Evolutionary conservation across 305 asterid genomes (phyloP).

Genomic region (Ajuga reptans): DNA sequence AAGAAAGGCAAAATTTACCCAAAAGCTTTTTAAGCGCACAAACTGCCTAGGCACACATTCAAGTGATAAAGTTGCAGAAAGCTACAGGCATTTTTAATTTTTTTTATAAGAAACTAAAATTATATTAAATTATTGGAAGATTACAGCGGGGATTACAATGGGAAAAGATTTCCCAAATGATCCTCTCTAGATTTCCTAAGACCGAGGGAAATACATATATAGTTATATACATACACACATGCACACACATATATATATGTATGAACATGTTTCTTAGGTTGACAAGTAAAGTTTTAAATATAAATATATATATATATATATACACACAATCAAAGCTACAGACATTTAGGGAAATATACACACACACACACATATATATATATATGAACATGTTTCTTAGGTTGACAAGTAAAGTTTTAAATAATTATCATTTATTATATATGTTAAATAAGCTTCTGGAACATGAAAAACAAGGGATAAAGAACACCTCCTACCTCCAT

Average conservation of each 20-base stretch:
- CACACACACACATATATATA: background rate
- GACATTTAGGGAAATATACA: conserved; percentile 12
- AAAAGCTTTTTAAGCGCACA: conserved; percentile 5
- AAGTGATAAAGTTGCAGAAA: conserved; percentile 10
- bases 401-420: conserved; percentile 12
- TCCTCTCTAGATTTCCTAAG: no score
- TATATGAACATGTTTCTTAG: background rate
- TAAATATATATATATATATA: no score
- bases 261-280: background rate
- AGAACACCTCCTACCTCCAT: conserved; percentile 62
- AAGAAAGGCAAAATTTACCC: background rate
- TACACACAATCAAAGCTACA: no score
- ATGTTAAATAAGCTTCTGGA: conserved; percentile 17
- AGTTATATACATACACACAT: no score
- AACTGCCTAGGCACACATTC: conserved; percentile 6
- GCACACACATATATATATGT: no score
- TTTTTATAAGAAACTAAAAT: no score
- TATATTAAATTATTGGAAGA: no score
- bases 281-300: conserved; percentile 13
- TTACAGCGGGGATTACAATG: no score
- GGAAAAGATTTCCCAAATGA: no score
- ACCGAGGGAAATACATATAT: no score
- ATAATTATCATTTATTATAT: conserved; percentile 2
- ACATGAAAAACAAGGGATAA: conserved; percentile 10
- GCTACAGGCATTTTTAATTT: no score